Evolutionary conservation across 208 protist genomes (phyloP).

Genomic region (Trypanosoma grayi): DNA sequence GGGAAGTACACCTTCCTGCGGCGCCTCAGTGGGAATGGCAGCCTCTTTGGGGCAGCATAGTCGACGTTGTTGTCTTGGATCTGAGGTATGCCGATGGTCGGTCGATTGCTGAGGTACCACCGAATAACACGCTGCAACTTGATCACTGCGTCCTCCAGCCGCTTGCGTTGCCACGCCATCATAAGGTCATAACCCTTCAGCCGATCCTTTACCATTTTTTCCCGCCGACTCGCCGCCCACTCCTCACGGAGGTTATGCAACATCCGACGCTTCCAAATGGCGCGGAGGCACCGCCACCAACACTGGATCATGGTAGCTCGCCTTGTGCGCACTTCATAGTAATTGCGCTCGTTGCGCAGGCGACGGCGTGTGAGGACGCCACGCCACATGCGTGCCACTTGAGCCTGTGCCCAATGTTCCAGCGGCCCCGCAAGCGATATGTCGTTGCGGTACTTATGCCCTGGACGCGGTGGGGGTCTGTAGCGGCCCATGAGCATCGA

Average conservation of each 20-base stretch:
- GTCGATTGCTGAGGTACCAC: constrained; percentile 48
- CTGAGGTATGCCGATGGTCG: constrained; percentile 15
- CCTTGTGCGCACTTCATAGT: constrained; percentile 38
- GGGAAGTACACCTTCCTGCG: constrained; percentile 62
- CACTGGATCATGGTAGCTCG: constrained; percentile 71
- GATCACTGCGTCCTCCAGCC: constrained; percentile 62
- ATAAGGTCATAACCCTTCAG: constrained; percentile 47
- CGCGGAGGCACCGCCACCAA: constrained; percentile 68
- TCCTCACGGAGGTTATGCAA: constrained; percentile 37
- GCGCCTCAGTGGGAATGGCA: constrained; percentile 33
- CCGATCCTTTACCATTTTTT: constrained; percentile 37
- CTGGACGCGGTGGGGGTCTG: constrained; percentile 39
- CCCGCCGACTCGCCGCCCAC: constrained; percentile 46
- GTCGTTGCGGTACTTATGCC: constrained; percentile 48
- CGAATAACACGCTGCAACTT: constrained; percentile 63
- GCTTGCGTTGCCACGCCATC: constrained; percentile 75
- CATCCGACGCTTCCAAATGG: constrained; percentile 32
- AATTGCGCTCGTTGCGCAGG: constrained; percentile 41
- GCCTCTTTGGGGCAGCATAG: constrained; percentile 26
- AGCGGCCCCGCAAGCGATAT: constrained; percentile 43
- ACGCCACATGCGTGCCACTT: constrained; percentile 74
- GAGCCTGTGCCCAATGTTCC: constrained; percentile 64
- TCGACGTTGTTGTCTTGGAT: too few species aligned
- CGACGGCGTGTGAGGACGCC: constrained; percentile 69
- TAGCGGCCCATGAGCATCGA: constrained; percentile 56